Conservation (phyloP, 2,329 filamentous ascomycete genomes). For the Trichoderma sp. region DNA sequence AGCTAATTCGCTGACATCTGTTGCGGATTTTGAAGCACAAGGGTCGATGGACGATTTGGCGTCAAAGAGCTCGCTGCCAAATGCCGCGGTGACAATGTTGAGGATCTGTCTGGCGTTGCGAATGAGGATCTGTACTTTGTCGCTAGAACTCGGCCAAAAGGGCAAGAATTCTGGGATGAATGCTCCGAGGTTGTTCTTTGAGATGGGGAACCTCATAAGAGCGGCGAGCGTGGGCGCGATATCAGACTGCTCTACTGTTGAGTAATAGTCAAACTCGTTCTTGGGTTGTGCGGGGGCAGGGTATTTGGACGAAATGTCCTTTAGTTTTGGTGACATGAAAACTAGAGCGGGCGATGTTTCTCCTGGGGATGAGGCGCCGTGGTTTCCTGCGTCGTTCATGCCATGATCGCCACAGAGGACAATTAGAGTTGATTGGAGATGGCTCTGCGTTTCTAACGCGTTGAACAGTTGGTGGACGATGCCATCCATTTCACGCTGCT, state of each 20-base stretch:
- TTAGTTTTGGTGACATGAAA: slow-evolving; percentile 85
- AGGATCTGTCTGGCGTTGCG: slow-evolving; percentile 83
- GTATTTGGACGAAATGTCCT: slow-evolving; percentile 51
- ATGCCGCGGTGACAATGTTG: slow-evolving; percentile 74
- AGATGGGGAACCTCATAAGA: slow-evolving; percentile 83
- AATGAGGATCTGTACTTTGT: slow-evolving; percentile 70
- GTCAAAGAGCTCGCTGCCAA: slow-evolving; percentile 55
- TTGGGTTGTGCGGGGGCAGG: slow-evolving; percentile 60
- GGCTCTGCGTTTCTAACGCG: slow-evolving; percentile 69
- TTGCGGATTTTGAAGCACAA: slow-evolving; percentile 41
- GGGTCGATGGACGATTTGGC: slow-evolving; percentile 41
- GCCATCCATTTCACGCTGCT: slow-evolving; percentile 90
- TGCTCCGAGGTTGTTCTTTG: slow-evolving; percentile 86
- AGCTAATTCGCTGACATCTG: slow-evolving; percentile 60
- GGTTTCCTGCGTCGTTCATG: slow-evolving; percentile 99
- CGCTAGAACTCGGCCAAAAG: slow-evolving; percentile 64
- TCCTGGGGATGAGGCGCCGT: slow-evolving; percentile 89
- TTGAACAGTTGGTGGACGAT: slow-evolving; percentile 77
- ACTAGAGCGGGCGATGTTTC: slow-evolving; percentile 93
- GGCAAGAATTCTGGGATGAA: slow-evolving; percentile 78
- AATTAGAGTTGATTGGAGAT: slow-evolving; percentile 78
- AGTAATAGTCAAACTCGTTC: slow-evolving; percentile 82
- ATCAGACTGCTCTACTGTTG: slow-evolving; percentile 88
- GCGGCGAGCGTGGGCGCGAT: slow-evolving; percentile 87
- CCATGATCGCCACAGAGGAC: slow-evolving; percentile 93